phyloP scores from a whole-genome alignment of 345 rosid species.

The Orychophragmus violaceus region DNA sequence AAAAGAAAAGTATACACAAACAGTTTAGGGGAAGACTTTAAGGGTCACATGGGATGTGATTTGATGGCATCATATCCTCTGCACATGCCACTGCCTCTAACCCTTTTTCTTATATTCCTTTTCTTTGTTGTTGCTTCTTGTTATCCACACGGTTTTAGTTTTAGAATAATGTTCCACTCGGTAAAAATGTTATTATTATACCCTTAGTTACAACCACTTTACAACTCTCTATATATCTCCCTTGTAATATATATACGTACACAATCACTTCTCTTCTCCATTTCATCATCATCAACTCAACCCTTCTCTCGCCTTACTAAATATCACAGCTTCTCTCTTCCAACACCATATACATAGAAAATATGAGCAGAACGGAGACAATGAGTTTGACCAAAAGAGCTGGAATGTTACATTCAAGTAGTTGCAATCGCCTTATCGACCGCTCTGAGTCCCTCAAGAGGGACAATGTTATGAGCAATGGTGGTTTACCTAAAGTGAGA shows the following conservation, averaged over 20 bases:
- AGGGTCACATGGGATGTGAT: slow-evolving; percentile 30
- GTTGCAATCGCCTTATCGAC: slow-evolving; percentile 17
- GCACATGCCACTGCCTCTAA: slow-evolving; percentile 31
- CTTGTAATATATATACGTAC: neutral
- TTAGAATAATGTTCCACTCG: neutral
- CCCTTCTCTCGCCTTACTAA: neutral
- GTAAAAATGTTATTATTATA: slow-evolving; percentile 12
- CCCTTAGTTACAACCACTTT: neutral
- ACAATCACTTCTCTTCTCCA: slow-evolving; percentile 13
- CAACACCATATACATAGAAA: neutral
- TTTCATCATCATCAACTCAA: slow-evolving; percentile 4
- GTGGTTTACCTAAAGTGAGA: slow-evolving; percentile 8
- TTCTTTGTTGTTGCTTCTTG: neutral
- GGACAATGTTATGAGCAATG: slow-evolving; percentile 9
- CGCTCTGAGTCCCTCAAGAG: slow-evolving; percentile 20
- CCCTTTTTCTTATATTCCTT: slow-evolving; percentile 16
- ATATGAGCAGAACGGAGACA: slow-evolving; percentile 23
- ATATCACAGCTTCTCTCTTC: neutral
- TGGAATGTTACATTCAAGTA: slow-evolving; percentile 15
- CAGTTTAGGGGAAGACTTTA: slow-evolving; percentile 19
- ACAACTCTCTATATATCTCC: neutral
- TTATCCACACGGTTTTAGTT: slow-evolving; percentile 29
- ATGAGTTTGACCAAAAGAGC: slow-evolving; percentile 20
- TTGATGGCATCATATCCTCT: slow-evolving; percentile 25
- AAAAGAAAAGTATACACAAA: slow-evolving; percentile 27